A percentile compares a stretch with the other conserved stretches of the same genome.
These are phyloP conservation scores for Candida silvicultrix DNA, from an alignment of 805 yeast species.

Conservation along the genomic window DNA sequence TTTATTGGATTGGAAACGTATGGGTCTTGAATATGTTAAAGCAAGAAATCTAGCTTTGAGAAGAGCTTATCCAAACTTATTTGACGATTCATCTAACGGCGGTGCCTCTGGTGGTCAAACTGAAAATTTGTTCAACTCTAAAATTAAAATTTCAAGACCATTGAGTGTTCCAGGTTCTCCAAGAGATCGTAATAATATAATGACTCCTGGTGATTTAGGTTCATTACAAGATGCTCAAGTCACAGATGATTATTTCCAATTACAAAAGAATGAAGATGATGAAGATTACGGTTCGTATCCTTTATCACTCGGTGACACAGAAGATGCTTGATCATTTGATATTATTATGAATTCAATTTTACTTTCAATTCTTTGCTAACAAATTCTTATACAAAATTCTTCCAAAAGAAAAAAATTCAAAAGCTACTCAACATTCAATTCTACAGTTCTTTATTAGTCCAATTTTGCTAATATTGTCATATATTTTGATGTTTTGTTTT, in stretches of 20 bases:
- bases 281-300: slow-evolving; percentile 38
- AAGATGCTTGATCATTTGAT: background rate
- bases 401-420: no score
- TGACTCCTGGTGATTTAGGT: slow-evolving; percentile 99
- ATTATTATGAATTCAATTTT: no score
- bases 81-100: slow-evolving; percentile 28
- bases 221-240: slow-evolving; percentile 85
- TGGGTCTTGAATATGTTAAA: slow-evolving; percentile 95
- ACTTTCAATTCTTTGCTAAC: background rate
- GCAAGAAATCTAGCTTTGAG: slow-evolving; percentile 89
- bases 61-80: slow-evolving; percentile 89
- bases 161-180: slow-evolving; percentile 98
- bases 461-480: no score
- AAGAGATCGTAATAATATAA: slow-evolving; percentile 61
- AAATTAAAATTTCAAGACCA: slow-evolving; percentile 79
- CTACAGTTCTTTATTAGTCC: no score
- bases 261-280: slow-evolving; percentile 37
- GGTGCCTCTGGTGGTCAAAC: slow-evolving; percentile 6
- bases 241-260: slow-evolving; percentile 69
- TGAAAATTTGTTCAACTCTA: slow-evolving; percentile 30
- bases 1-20: slow-evolving; percentile 92
- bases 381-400: background rate
- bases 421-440: no score
- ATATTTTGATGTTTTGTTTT: no score
- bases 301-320: slow-evolving; percentile 36